Conservation (phyloP, 2,329 filamentous ascomycete genomes). For the Pezicula radicicola region DNA sequence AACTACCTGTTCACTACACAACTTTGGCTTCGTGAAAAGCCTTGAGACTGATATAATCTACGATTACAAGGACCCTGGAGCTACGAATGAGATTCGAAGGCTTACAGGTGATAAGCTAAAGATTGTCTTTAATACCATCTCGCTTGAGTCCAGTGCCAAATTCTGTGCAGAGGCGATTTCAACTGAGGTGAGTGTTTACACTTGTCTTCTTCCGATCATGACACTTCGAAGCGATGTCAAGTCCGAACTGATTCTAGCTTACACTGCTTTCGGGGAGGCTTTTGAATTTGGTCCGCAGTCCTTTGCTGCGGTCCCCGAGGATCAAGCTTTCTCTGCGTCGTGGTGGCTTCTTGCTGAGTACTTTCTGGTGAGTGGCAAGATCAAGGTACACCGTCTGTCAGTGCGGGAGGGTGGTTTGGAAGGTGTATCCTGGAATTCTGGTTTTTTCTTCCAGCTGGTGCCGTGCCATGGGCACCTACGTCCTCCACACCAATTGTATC, state of each 20-base stretch:
- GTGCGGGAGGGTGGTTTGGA: constrained; percentile 3
- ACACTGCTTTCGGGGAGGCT: constrained; percentile 9
- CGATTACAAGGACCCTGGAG: constrained; percentile 39
- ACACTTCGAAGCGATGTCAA: constrained; percentile 7
- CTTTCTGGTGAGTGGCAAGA: constrained; percentile 11
- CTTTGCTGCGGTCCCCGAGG: constrained; percentile 5
- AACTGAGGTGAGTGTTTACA: constrained; percentile 2
- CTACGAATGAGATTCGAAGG: constrained; percentile 39
- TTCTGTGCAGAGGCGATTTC: constrained; percentile 8
- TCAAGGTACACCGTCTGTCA: constrained; percentile 3
- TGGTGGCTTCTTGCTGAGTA: constrained; percentile 11
- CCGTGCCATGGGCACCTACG: no score
- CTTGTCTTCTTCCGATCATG: constrained; percentile 1
- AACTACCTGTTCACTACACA: constrained; percentile 32
- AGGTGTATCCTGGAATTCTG: no score
- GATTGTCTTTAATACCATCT: constrained; percentile 44
- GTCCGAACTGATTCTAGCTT: constrained; percentile 3
- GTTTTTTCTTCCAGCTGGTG: no score
- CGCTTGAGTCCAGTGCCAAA: constrained; percentile 4
- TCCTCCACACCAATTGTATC: no score
- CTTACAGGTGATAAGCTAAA: constrained; percentile 39
- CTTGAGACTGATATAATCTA: constrained; percentile 38
- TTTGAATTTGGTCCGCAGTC: constrained; percentile 2
- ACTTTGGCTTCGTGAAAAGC: constrained; percentile 32
- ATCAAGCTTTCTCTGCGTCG: constrained; percentile 14